phyloP scores from a whole-genome alignment of 2,329 filamentous ascomycete genomes.

The Davidsoniella virescens region DNA sequence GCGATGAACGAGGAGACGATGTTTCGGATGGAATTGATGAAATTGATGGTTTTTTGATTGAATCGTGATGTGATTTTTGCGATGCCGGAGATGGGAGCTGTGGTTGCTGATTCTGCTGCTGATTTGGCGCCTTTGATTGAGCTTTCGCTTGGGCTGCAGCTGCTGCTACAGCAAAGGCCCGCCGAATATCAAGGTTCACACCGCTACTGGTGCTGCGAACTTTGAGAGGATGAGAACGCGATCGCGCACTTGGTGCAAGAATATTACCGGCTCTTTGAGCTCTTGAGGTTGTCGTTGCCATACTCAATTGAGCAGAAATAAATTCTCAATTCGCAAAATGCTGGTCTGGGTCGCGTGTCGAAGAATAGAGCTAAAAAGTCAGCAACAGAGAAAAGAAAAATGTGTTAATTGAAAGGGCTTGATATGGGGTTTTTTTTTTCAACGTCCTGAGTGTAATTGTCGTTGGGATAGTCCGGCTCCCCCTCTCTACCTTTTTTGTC shows the following conservation, averaged over 20 bases:
- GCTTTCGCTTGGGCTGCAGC: slow-evolving; percentile 5
- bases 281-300: slow-evolving; percentile 9
- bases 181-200: slow-evolving; percentile 11
- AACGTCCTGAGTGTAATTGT: no score
- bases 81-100: background rate
- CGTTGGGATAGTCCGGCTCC: no score
- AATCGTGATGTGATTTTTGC: background rate
- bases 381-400: background rate
- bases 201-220: slow-evolving; percentile 5
- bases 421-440: background rate
- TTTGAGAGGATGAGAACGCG: slow-evolving; percentile 7
- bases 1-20: background rate
- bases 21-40: background rate
- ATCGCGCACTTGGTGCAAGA: slow-evolving; percentile 8
- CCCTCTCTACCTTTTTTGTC: no score
- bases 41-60: background rate
- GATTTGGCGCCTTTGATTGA: background rate
- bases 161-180: slow-evolving; percentile 9
- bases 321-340: no score
- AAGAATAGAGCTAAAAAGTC: background rate
- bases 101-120: background rate
- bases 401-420: background rate
- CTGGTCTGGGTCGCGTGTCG: background rate
- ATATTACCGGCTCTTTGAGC: slow-evolving; percentile 2
- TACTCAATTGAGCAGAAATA: background rate